These are phyloP conservation scores for Talaromyces sp. DNA, from an alignment of 2,329 filamentous ascomycete species.

Conservation along the genomic window DNA sequence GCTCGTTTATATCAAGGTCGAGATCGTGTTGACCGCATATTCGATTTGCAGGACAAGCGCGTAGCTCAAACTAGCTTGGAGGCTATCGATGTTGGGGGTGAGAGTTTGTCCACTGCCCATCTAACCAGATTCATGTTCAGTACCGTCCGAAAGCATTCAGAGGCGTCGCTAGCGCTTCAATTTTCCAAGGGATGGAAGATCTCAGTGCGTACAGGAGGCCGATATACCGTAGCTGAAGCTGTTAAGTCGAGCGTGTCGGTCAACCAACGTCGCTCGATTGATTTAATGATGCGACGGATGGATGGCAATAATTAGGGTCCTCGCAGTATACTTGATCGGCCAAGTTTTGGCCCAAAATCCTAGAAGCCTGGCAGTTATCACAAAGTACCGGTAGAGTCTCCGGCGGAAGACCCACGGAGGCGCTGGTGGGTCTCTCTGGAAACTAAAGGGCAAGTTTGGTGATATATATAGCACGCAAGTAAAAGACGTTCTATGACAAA, in stretches of 20 bases:
- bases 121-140: slow-evolving; percentile 3
- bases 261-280: not conserved
- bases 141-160: not conserved
- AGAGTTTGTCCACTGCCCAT: not conserved
- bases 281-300: not conserved
- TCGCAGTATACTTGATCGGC: not conserved
- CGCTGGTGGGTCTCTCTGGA: not conserved
- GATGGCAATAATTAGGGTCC: not conserved
- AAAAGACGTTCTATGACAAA: not conserved
- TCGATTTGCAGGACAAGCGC: not conserved
- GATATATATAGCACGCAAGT: not conserved
- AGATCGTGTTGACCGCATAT: slow-evolving; percentile 5
- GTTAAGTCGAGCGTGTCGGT: not conserved
- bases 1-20: slow-evolving; percentile 7
- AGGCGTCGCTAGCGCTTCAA: not conserved
- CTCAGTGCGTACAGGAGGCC: not conserved
- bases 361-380: not conserved
- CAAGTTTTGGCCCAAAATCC: not conserved
- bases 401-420: slow-evolving; percentile 1
- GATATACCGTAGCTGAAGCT: not conserved
- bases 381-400: not conserved
- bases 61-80: slow-evolving; percentile 1
- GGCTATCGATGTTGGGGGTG: not conserved
- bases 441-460: not conserved
- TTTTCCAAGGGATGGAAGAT: not conserved